A percentile compares a stretch with the other conserved stretches of the same genome.
Evolutionary conservation across 192 early-diverging fungal species (phyloP).

Genomic region (Gonapodya prolifera): DNA sequence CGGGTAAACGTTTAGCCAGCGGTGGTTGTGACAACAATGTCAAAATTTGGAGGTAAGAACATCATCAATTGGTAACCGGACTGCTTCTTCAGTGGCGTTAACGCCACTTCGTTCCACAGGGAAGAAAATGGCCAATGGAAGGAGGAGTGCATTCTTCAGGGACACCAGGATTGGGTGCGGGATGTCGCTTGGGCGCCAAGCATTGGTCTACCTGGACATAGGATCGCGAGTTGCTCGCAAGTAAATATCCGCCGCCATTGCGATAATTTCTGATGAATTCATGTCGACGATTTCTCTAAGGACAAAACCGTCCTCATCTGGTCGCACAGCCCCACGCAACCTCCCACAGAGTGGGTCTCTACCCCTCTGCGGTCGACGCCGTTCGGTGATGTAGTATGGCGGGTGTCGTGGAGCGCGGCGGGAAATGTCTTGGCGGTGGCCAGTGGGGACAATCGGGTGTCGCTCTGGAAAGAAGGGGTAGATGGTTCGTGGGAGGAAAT

Average conservation of each 20-base stretch:
- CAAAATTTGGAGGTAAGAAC: constrained; percentile 76
- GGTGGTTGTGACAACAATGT: constrained; percentile 93
- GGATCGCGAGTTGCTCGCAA: constrained; percentile 90
- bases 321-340: constrained; percentile 70
- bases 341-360: constrained; percentile 56
- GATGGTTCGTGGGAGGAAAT: constrained; percentile 75
- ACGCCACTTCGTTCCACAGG: constrained; percentile 13
- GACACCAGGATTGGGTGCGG: constrained; percentile 95
- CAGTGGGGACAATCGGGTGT: constrained; percentile 92
- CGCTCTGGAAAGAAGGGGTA: constrained; percentile 91
- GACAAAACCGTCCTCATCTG: constrained; percentile 94
- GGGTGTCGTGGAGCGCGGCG: constrained; percentile 90
- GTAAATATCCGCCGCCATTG: constrained; percentile 13
- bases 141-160: constrained; percentile 67
- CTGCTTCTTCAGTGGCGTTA: neutral
- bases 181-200: constrained; percentile 96
- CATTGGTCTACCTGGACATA: constrained; percentile 76
- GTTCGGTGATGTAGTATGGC: constrained; percentile 96
- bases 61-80: neutral
- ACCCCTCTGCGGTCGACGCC: constrained; percentile 54
- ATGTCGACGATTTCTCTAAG: constrained; percentile 16
- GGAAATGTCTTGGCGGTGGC: constrained; percentile 95
- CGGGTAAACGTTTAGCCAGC: constrained; percentile 71
- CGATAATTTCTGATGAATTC: too few species aligned
- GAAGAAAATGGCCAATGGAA: constrained; percentile 72